Base-by-base conservation (phyloP, 306 rosid genomes). In the Begonia loranthoides region DNA sequence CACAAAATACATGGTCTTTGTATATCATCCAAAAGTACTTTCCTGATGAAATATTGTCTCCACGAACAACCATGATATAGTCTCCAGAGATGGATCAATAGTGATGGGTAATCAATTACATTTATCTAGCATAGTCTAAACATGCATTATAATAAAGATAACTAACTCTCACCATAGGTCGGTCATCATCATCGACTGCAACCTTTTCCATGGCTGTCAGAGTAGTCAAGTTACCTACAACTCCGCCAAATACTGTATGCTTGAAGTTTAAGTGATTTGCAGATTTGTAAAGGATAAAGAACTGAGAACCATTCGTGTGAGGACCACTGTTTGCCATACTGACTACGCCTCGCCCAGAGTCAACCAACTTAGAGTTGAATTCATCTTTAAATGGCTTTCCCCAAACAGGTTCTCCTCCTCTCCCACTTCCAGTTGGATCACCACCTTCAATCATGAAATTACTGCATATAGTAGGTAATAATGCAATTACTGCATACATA, bases 301-400 rank as follows among this genome's bases (percentile, higher is more conserved):
- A 87, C 78, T 92, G 96, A 72, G 99, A 92, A 44, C 96, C 99
- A 71, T 92, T 92, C 16, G 88, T 80, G 72, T 92, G 99, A 28
- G 96, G 94, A 2, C 94, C 96, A 75, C 99, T 86, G 65, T 92
- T 92, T 45, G 99, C 96, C 99, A 92, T 86, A 64, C 99, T 92
- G 60, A 92, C 96, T 56, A 86, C 77, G 38, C 96, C 99, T 68
- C 96, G 79, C 39, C 96, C 96, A 43, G 94, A 79, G 76, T 92
- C 96, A 63, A 83, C 52, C 67, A 86, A 66, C 82, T 92, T 92
- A 61, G 99, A 92, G 80, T 92, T 78, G 21, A 80, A 66, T 67
- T 92, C 99, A 73, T 83, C 93, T 15, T 92, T 92, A 64, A 86
- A 92, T 53, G 94, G 93, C 58, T 80, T 78, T 61, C 88, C 96